These are phyloP conservation scores for Dendrocalamus sinicus DNA, from an alignment of 176 grass and related monocot genomes.

Conservation along the genomic window DNA sequence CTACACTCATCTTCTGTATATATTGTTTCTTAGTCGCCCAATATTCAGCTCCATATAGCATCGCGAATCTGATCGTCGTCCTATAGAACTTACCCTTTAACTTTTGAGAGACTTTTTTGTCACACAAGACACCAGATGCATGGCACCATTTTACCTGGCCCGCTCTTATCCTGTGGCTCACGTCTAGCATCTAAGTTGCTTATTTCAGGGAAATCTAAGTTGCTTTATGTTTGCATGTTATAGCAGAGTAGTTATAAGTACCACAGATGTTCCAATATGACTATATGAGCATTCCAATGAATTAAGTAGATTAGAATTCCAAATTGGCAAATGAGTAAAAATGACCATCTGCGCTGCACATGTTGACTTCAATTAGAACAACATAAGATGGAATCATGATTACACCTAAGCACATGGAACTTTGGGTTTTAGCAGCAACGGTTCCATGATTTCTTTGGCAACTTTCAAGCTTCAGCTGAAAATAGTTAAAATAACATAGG, in stretches of 20 bases:
- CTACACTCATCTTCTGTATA: no score
- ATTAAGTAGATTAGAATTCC: neutral
- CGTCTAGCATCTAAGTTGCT: slow-evolving; percentile 10
- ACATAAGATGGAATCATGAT: neutral
- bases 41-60: no score
- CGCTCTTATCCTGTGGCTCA: no score
- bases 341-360: neutral
- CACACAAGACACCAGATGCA: no score
- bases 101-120: no score
- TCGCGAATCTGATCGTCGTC: no score
- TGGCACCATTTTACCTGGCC: no score
- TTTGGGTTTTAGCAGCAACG: neutral
- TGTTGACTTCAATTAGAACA: neutral
- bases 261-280: slow-evolving; percentile 6
- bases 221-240: slow-evolving; percentile 25
- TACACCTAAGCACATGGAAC: neutral
- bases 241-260: neutral
- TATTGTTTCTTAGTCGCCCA: no score
- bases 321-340: neutral
- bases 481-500: neutral
- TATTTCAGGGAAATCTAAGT: slow-evolving; percentile 21
- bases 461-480: neutral
- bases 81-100: no score
- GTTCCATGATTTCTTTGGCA: neutral
- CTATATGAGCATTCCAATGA: neutral